Base-by-base conservation (phyloP, 768 basidiomycete genomes). In the Nidularia sp. region DNA sequence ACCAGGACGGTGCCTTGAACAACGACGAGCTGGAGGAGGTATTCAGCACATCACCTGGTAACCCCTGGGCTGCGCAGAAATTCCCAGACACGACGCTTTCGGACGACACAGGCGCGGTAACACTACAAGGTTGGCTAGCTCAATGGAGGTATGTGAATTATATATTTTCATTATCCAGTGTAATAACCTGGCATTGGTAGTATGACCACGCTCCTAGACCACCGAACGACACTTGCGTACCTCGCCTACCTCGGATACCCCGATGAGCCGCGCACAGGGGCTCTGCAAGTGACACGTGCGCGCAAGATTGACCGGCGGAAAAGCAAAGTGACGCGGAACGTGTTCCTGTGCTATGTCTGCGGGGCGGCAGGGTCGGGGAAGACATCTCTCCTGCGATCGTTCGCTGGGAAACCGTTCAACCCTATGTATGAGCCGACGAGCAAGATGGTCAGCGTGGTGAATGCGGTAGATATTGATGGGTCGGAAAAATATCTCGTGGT, bases 321-420 rank as follows among this genome's bases (percentile, higher is more conserved):
- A 65, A 90, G 90, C 55, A 94, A 90, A 68, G 87, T 90, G 15
- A 84, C 88, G 10, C 75, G 96, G 43, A 96, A 94, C 62, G 95
- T 96, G 45, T 96, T 98, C 69, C 69, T 96, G 49, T 90, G 88
- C 59, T 98, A 95, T 68, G 86, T 98, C 6, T 90, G 94, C 53
- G 96, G 96, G 7, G 96, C 95, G 0, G 93, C 95, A 0, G 96
- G 96, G 22, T 93, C 90, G 9, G 96, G 96, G 39, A 99, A 99
- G 75, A 96, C 96, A 6, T 85, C 84, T 7, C 66, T 99, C 15
- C 64, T 98, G 60, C 77, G 90, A 29, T 80, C 87, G 3, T 98
- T 99, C 63, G 87, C 89, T 10, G 86, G 88, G 47, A 95, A 95
- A 65, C 78, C 85, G 15, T 93, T 87, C 62, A 77, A 68, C 48